phyloP scores from a whole-genome alignment of 805 yeast species.

The Suhomyces pyralidae region DNA sequence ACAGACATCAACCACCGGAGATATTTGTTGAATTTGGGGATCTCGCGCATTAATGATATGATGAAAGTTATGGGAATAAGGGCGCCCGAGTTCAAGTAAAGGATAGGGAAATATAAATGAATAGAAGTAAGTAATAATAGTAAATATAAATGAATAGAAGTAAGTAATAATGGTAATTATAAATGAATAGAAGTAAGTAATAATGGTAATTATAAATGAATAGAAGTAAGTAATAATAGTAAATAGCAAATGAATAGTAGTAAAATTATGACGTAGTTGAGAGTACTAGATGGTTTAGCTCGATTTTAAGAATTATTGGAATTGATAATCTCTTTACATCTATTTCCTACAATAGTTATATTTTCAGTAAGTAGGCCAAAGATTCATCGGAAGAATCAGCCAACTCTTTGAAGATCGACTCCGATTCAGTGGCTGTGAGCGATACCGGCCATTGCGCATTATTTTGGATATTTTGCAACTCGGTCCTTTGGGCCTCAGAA shows the following conservation, averaged over 20 bases:
- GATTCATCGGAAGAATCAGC: neutral
- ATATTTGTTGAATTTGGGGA: conserved; percentile 36
- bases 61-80: conserved; percentile 18
- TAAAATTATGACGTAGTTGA: too few relatives aligned
- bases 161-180: too few relatives aligned
- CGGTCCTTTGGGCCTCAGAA: conserved; percentile 2
- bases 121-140: too few relatives aligned
- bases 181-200: too few relatives aligned
- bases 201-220: too few relatives aligned
- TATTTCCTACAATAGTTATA: neutral
- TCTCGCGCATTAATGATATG: conserved; percentile 24
- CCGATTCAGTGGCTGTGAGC: neutral
- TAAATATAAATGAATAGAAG: too few relatives aligned
- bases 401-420: neutral
- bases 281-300: too few relatives aligned
- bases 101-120: neutral
- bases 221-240: too few relatives aligned
- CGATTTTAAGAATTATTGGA: too few relatives aligned
- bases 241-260: too few relatives aligned
- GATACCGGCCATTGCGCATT: neutral
- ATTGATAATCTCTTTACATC: too few relatives aligned
- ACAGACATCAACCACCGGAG: conserved; percentile 35
- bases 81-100: conserved; percentile 2
- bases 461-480: neutral
- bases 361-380: neutral